phyloP scores from a whole-genome alignment of 2,329 filamentous ascomycete genomes.

The Sporothrix luriei region DNA sequence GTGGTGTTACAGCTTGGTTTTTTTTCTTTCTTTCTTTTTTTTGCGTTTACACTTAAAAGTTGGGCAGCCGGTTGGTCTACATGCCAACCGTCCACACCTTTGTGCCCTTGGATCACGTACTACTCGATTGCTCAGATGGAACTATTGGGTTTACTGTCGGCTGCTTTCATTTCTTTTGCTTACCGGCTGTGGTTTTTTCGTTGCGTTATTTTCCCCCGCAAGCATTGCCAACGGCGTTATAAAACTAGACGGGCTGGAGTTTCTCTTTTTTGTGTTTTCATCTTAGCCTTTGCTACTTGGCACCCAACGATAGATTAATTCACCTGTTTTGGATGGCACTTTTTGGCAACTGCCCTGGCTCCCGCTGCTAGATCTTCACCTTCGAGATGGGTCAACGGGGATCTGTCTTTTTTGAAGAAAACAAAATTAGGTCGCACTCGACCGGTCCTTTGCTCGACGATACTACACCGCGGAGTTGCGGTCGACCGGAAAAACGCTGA shows the following conservation, averaged over 20 bases:
- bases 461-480: slow-evolving; percentile 19
- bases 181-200: slow-evolving; percentile 5
- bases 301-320: slow-evolving; percentile 4
- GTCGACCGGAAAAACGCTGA: background rate
- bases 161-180: background rate
- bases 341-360: background rate
- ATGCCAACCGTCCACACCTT: background rate
- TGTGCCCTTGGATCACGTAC: background rate
- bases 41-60: background rate
- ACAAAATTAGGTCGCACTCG: background rate
- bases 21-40: background rate
- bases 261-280: background rate
- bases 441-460: background rate
- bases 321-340: background rate
- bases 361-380: background rate
- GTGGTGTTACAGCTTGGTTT: slow-evolving; percentile 9
- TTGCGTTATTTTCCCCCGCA: background rate
- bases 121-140: background rate
- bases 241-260: slow-evolving; percentile 14
- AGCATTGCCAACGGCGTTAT: slow-evolving; percentile 28
- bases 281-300: slow-evolving; percentile 3
- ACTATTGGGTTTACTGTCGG: background rate
- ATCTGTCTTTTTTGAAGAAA: no score
- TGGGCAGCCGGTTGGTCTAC: background rate
- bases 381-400: background rate